A percentile compares a stretch with the other conserved stretches of the same genome.
Evolutionary conservation across 108 stramenopile species (phyloP).

Genomic region (Schizochytrium sp.): DNA sequence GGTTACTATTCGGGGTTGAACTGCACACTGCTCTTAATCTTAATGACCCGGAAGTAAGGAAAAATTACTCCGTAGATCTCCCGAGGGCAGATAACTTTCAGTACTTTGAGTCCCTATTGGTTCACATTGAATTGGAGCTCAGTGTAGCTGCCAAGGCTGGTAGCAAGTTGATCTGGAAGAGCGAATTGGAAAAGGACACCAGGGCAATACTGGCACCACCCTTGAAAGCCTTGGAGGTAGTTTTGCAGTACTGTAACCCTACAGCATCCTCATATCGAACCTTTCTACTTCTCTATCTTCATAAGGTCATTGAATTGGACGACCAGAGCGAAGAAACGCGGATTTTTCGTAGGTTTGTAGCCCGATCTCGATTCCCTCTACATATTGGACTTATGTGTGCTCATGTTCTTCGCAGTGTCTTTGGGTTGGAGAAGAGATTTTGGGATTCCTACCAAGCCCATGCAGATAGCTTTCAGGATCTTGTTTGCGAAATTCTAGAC

Average conservation of each 20-base stretch:
- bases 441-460: conserved; percentile 21
- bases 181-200: neutral
- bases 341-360: neutral
- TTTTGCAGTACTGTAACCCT: conserved; percentile 57
- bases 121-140: conserved; percentile 33
- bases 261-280: conserved; percentile 1
- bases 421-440: conserved; percentile 26
- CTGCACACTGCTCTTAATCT: neutral
- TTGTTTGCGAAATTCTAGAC: conserved; percentile 51
- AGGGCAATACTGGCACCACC: neutral
- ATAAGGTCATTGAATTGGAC: conserved; percentile 17
- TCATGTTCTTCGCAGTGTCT: conserved; percentile 20
- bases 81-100: conserved; percentile 30
- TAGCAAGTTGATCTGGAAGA: conserved; percentile 42
- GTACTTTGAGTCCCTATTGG: conserved; percentile 50
- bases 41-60: neutral
- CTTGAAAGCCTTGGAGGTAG: conserved; percentile 27
- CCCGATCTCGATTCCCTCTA: conserved; percentile 16
- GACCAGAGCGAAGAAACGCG: neutral
- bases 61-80: neutral
- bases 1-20: neutral
- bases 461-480: conserved; percentile 14
- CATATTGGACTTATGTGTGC: conserved; percentile 56
- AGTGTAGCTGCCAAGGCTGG: neutral
- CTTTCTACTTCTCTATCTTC: conserved; percentile 23